These are phyloP conservation scores for Colletotrichum simmondsii DNA, from an alignment of 2,329 filamentous ascomycete species.

Conservation along the genomic window DNA sequence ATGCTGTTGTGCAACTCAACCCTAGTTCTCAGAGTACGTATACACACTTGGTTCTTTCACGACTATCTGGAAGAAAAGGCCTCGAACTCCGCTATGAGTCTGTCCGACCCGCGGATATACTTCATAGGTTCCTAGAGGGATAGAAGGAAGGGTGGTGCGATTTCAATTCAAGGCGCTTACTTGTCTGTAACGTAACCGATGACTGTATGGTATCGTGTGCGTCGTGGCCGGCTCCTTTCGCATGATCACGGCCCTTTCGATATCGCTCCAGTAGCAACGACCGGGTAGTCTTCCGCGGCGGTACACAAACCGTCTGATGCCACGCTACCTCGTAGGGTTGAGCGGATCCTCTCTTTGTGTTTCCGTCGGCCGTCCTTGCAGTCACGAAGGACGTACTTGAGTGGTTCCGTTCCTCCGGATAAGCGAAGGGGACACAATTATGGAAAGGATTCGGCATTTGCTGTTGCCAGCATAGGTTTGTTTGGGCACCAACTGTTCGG, in stretches of 20 bases:
- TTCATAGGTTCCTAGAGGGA: neutral
- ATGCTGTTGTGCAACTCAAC: constrained; percentile 4
- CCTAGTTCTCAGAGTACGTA: neutral
- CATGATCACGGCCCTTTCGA: neutral
- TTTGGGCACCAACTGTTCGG: no score
- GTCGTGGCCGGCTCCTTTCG: neutral
- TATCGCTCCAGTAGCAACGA: neutral
- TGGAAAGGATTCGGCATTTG: neutral
- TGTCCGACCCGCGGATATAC: neutral
- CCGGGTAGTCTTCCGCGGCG: neutral
- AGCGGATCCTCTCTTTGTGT: neutral
- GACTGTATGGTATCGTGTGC: neutral
- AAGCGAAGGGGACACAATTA: neutral
- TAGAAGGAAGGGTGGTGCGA: neutral
- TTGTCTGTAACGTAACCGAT: neutral
- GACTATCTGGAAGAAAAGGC: neutral
- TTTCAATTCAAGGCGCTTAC: neutral
- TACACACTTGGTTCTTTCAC: neutral
- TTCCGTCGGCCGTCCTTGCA: neutral
- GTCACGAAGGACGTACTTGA: neutral
- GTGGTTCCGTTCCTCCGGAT: neutral
- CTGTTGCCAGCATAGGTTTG: neutral
- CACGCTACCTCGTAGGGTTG: neutral
- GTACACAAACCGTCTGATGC: neutral
- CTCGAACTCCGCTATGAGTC: neutral